Percentiles rank a stretch among this genome's conserved stretches.
Evolutionary conservation across 305 asterid species (phyloP).

Genomic region (Rubia balearica): DNA sequence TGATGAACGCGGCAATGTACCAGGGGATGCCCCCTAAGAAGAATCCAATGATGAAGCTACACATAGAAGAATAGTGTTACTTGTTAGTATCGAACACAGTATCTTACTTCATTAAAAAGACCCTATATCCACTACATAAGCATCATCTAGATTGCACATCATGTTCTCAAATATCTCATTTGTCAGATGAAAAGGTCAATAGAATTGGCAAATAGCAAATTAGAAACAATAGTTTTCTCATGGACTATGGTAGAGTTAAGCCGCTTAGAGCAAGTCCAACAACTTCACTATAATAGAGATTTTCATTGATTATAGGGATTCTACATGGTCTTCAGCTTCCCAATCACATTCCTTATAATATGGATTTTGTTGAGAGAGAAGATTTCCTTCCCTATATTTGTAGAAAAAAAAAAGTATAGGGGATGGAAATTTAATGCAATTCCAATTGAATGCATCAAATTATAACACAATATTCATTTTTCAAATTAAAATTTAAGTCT

Average conservation of each 20-base stretch:
- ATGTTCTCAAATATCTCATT: neutral
- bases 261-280: too few species aligned
- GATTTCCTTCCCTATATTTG: too few species aligned
- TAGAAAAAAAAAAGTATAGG: too few species aligned
- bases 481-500: too few species aligned
- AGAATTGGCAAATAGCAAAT: neutral
- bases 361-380: too few species aligned
- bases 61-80: constrained; percentile 16
- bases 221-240: neutral
- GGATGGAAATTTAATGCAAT: too few species aligned
- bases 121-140: neutral
- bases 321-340: too few species aligned
- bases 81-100: neutral
- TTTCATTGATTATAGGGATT: too few species aligned
- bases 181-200: neutral
- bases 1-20: constrained; percentile 59
- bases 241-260: neutral
- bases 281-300: too few species aligned
- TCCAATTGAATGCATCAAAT: too few species aligned
- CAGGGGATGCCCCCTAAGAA: constrained; percentile 76
- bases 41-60: constrained; percentile 83
- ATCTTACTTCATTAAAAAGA: neutral
- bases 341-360: too few species aligned
- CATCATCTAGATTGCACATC: neutral
- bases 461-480: too few species aligned